phyloP scores from a whole-genome alignment of 208 protist species.

The Trichomonas gallinae region DNA sequence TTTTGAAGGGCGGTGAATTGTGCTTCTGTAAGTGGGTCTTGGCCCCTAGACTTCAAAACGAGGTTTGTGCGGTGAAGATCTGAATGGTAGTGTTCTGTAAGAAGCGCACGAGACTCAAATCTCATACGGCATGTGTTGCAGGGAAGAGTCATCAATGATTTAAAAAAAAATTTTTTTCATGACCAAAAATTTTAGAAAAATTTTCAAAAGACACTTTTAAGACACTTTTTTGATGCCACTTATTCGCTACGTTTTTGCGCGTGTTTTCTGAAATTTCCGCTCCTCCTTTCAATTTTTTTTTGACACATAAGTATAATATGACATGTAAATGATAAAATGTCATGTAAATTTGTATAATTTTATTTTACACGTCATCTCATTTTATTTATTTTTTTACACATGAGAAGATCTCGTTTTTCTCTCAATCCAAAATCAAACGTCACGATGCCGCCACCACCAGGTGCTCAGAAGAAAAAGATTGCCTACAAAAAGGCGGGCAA shows the following conservation, averaged over 20 bases:
- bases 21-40: background rate
- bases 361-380: too few species aligned
- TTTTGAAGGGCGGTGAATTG: background rate
- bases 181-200: background rate
- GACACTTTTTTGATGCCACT: background rate
- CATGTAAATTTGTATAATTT: too few species aligned
- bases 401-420: background rate
- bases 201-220: background rate
- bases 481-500: background rate
- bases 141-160: background rate
- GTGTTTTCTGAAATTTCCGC: too few species aligned
- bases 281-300: too few species aligned
- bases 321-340: too few species aligned
- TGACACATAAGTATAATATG: too few species aligned
- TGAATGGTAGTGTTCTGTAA: background rate
- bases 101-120: background rate
- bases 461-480: background rate
- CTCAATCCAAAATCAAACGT: background rate
- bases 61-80: background rate
- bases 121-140: background rate
- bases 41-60: background rate
- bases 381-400: background rate
- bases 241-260: too few species aligned
- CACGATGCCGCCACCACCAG: background rate
- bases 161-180: background rate